A percentile compares a stretch with the other conserved stretches of the same genome.
phyloP scores from a whole-genome alignment of 306 rosid species.

The Canavalia ensiformis region DNA sequence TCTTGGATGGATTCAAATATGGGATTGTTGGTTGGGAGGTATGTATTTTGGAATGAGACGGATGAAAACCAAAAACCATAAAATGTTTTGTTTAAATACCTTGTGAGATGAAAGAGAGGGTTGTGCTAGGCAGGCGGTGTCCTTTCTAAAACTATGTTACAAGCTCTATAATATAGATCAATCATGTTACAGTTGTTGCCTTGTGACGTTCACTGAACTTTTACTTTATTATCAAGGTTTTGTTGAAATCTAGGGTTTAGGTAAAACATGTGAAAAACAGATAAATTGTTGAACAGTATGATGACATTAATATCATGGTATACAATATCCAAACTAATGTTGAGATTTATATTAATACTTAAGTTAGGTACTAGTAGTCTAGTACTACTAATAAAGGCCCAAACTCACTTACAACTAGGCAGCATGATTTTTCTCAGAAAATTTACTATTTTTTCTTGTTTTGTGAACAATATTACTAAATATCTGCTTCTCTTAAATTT shows the following conservation, averaged over 20 bases:
- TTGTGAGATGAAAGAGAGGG: neutral
- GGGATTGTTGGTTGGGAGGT: neutral
- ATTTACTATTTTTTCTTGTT: neutral
- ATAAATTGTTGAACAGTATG: neutral
- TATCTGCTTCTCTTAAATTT: constrained; percentile 29
- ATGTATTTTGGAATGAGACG: neutral
- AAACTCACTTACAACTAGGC: neutral
- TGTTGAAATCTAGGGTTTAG: neutral
- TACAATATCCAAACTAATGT: neutral
- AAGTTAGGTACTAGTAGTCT: neutral
- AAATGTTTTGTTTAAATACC: neutral
- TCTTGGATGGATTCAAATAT: neutral
- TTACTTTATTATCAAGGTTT: neutral
- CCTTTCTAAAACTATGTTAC: no score
- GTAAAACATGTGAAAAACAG: neutral
- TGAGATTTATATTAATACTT: neutral
- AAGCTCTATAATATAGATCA: no score
- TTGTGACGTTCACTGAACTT: neutral
- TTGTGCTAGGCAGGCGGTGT: no score
- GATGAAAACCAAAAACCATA: neutral
- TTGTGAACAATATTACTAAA: constrained; percentile 8
- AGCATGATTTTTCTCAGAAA: neutral
- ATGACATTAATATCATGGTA: neutral
- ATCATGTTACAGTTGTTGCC: no score
- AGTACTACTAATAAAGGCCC: neutral